Conservation (phyloP, 2,329 filamentous ascomycete species). For the Ophiostoma sp. region DNA sequence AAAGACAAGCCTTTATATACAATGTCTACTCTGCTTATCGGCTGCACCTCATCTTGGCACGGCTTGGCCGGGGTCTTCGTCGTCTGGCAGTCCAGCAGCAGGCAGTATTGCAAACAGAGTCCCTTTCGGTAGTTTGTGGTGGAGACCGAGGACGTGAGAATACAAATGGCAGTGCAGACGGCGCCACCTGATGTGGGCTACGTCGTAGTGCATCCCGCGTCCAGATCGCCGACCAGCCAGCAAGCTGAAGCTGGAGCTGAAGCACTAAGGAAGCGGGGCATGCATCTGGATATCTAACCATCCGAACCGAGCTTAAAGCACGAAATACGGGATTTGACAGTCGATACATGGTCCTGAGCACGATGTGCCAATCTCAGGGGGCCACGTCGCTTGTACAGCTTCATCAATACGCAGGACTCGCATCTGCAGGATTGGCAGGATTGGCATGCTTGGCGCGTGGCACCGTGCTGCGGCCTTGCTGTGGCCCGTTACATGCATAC, state of each 20-base stretch:
- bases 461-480: not conserved
- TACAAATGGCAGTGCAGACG: not conserved
- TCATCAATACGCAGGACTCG: not conserved
- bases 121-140: not conserved
- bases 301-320: too few relatives aligned
- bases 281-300: not conserved
- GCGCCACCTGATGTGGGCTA: not conserved
- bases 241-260: not conserved
- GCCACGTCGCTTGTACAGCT: not conserved
- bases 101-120: not conserved
- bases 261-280: not conserved
- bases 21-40: not conserved
- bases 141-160: not conserved
- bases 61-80: not conserved
- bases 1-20: not conserved
- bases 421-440: not conserved
- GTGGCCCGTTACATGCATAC: not conserved
- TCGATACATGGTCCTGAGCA: not conserved
- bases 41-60: not conserved
- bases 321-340: not conserved
- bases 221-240: not conserved
- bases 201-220: not conserved
- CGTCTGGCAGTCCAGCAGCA: too few relatives aligned
- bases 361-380: not conserved
- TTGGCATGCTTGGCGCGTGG: not conserved